Evolutionary conservation across 148 eudicot genomes (phyloP), one percentile per base, ranked within the genome.

Genomic region (Polygonum maritimum): DNA sequence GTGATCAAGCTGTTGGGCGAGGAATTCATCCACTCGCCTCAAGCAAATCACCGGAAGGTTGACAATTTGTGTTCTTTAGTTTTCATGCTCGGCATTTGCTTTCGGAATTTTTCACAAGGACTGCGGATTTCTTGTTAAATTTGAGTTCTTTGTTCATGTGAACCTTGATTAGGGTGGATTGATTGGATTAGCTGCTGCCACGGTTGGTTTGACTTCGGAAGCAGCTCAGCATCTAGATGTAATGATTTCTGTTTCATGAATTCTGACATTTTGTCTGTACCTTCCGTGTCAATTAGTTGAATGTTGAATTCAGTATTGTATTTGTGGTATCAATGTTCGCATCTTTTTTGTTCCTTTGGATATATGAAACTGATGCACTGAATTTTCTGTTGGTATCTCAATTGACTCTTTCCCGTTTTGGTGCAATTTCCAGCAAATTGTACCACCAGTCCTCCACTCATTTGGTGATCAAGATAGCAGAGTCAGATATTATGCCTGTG

Each of bases 401-500:
- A 67, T 65, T 67, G 45, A 38, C 44, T 35, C 80, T 76, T 73
- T 71, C 16, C 22, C 78, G 52, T 58, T 75, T 58, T 40, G 71
- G 54, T 73, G 57, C 22, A 45, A 74, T 71, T 82, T 80, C 48
- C 91, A 95, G 99, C 96, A 89, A 88, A 95, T 95, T 78, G 92
- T 95, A 44, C 99, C 92, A 7, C 99, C 99, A 12, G 99, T 95
- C 82, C 90, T 95, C 69, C 77, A 84, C 77, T 91, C 97, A 74
- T 92, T 95, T 77, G 76, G 88, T 47, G 97, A 95, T 76, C 94
- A 92, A 88, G 99, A 95, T 84, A 86, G 94, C 79, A 89, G 99
- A 87, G 99, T 95, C 80, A 94, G 99, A 47, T 95, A 95, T 80
- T 95, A 95, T 84, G 99, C 99, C 58, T 95, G 99, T 80, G 99